A percentile compares a stretch with the other conserved stretches of the same genome.
Conservation (phyloP, 2,329 filamentous ascomycete species). For the Sporothrix pallida region DNA sequence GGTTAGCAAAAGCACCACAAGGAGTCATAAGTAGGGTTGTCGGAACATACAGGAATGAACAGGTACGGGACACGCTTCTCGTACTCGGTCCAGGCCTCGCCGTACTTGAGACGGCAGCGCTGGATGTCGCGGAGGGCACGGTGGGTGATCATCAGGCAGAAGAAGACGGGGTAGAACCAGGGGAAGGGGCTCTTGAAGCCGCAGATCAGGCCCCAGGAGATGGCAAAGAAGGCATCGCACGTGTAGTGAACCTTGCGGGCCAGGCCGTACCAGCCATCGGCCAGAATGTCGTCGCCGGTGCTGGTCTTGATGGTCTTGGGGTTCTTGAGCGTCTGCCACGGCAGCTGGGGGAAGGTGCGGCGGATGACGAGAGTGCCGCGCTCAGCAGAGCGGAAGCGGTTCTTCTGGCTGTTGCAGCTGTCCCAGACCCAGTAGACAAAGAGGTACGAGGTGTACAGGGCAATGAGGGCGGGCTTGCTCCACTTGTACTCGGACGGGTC, state of each 20-base stretch:
- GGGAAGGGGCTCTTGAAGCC: constrained; percentile 82
- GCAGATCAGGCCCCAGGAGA: constrained; percentile 80
- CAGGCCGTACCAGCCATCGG: constrained; percentile 78
- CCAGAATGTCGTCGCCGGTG: constrained; percentile 72
- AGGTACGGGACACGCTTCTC: constrained; percentile 41
- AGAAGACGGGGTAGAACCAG: constrained; percentile 91
- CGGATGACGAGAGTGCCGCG: constrained; percentile 67
- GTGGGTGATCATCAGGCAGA: constrained; percentile 80
- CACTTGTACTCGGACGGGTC: constrained; percentile 70
- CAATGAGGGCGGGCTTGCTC: constrained; percentile 65
- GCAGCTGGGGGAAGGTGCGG: constrained; percentile 78
- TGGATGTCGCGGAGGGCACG: constrained; percentile 77
- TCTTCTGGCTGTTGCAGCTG: constrained; percentile 83
- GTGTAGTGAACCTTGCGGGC: constrained; percentile 81
- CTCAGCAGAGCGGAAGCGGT: constrained; percentile 76
- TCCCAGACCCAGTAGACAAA: constrained; percentile 86
- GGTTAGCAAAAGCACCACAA: neutral
- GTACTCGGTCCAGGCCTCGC: constrained; percentile 41
- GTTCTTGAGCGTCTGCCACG: constrained; percentile 76
- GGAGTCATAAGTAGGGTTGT: neutral
- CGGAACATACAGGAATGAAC: constrained; percentile 55
- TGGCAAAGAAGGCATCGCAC: constrained; percentile 78
- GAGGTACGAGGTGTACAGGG: constrained; percentile 68
- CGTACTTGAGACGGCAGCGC: constrained; percentile 79
- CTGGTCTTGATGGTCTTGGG: constrained; percentile 72